These are phyloP conservation scores for Nannochloris sp. DNA, from an alignment of 139 green algal species.

Conservation along the genomic window DNA sequence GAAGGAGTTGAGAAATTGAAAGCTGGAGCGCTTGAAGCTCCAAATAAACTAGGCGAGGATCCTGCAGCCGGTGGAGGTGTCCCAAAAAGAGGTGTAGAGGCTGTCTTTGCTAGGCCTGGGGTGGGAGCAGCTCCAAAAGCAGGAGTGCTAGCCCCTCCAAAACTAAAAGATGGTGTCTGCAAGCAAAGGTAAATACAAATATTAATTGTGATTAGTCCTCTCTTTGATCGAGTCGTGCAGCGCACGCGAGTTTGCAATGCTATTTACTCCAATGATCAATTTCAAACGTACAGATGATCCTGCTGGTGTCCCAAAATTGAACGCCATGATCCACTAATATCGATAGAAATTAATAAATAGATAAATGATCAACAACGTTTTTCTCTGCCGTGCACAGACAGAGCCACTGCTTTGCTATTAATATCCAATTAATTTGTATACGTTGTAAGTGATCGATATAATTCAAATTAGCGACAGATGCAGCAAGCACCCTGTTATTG, in stretches of 20 bases:
- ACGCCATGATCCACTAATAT: constrained; percentile 4
- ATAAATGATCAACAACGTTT: background rate
- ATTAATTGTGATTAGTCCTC: background rate
- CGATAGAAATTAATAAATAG: background rate
- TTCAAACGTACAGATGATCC: background rate
- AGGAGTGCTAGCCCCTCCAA: constrained; percentile 12
- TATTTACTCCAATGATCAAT: background rate
- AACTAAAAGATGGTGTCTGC: constrained; percentile 15
- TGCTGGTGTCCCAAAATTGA: constrained; percentile 9
- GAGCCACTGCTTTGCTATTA: background rate
- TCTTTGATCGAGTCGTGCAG: background rate
- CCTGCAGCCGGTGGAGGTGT: background rate
- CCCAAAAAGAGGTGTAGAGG: constrained; percentile 22
- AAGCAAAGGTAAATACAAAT: background rate
- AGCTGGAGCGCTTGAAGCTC: background rate
- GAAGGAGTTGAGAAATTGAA: background rate
- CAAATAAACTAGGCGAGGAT: constrained; percentile 15
- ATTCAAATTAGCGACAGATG: too few relatives aligned
- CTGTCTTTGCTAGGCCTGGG: constrained; percentile 15
- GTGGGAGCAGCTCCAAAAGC: constrained; percentile 6
- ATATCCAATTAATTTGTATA: background rate
- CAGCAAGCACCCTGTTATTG: too few relatives aligned
- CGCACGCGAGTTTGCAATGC: too few relatives aligned
- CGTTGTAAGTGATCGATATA: too few relatives aligned
- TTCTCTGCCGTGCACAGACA: background rate